A percentile compares a stretch with the other conserved stretches of the same genome.
Conservation (phyloP, 2,329 filamentous ascomycete species). For the Botryotinia globosa region DNA sequence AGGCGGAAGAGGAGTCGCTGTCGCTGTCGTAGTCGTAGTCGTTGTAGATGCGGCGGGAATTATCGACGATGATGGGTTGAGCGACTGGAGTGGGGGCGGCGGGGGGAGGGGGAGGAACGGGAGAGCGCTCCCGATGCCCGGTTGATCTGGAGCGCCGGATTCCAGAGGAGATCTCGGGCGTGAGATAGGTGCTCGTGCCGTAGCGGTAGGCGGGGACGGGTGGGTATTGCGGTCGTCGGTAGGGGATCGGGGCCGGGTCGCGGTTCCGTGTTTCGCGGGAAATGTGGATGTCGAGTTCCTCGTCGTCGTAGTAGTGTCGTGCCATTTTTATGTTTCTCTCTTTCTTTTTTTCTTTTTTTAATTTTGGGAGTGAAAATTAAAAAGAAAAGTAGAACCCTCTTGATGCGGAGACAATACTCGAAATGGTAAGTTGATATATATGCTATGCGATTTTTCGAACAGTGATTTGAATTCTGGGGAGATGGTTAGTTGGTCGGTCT, state of each 20-base stretch:
- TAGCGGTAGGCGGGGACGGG: slow-evolving; percentile 24
- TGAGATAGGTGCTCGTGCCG: slow-evolving; percentile 24
- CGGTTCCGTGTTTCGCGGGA: slow-evolving; percentile 38
- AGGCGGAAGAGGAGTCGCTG: slow-evolving; percentile 5
- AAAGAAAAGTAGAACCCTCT: not conserved
- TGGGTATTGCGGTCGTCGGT: slow-evolving; percentile 32
- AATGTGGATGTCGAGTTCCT: slow-evolving; percentile 52
- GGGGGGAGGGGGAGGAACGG: slow-evolving; percentile 21
- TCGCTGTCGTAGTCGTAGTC: slow-evolving; percentile 16
- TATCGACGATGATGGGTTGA: slow-evolving; percentile 54
- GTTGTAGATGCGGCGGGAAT: slow-evolving; percentile 39
- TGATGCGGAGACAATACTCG: not conserved
- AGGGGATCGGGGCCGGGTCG: slow-evolving; percentile 37
- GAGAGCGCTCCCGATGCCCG: slow-evolving; percentile 19
- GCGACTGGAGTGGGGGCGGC: slow-evolving; percentile 21
- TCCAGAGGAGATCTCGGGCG: slow-evolving; percentile 28
- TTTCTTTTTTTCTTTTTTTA: not conserved
- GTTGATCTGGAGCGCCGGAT: slow-evolving; percentile 26
- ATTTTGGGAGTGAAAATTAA: not conserved
- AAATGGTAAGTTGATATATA: not conserved
- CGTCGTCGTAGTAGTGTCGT: slow-evolving; percentile 47
- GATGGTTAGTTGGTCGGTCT: not conserved
- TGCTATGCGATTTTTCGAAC: not conserved
- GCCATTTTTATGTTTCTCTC: slow-evolving; percentile 33
- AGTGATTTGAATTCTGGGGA: not conserved